phyloP scores from a whole-genome alignment of 1,284 basidiomycete species.

The Heterobasidion irregulare region DNA sequence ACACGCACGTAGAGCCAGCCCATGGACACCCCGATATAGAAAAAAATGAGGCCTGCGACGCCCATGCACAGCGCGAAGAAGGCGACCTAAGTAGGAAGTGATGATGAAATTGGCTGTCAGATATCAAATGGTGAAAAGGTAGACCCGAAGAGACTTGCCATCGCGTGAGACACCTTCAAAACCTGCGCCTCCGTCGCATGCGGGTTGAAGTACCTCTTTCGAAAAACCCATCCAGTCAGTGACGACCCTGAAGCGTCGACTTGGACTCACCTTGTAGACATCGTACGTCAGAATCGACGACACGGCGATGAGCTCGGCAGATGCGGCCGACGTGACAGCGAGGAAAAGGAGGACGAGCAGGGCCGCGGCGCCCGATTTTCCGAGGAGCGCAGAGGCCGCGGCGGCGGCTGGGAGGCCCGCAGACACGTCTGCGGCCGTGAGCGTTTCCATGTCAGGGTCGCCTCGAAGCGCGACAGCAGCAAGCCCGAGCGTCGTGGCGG shows the following conservation, averaged over 20 bases:
- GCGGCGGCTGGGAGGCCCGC: constrained; percentile 80
- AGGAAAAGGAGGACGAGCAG: constrained; percentile 69
- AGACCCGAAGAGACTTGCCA: constrained; percentile 19
- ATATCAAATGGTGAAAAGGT: neutral
- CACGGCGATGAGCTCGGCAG: constrained; percentile 87
- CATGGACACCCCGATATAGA: constrained; percentile 85
- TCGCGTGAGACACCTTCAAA: constrained; percentile 39
- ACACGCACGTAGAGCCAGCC: constrained; percentile 74
- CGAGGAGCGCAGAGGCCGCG: constrained; percentile 74
- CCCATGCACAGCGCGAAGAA: constrained; percentile 77
- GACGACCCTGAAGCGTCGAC: constrained; percentile 1
- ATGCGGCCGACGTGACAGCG: constrained; percentile 81
- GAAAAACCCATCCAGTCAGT: neutral
- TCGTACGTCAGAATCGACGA: constrained; percentile 79
- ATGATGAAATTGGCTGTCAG: neutral
- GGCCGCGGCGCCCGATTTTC: constrained; percentile 65
- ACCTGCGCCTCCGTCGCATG: constrained; percentile 51
- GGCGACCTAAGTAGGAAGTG: constrained; percentile 38
- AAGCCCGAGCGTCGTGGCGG: constrained; percentile 77
- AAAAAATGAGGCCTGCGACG: constrained; percentile 79
- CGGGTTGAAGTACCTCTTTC: constrained; percentile 47
- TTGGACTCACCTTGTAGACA: constrained; percentile 39
- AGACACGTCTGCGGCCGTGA: constrained; percentile 61
- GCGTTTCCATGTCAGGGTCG: constrained; percentile 56
- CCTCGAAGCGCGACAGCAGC: constrained; percentile 73